phyloP scores from a whole-genome alignment of 768 basidiomycete genomes.

The Fomitopsis pulvina region DNA sequence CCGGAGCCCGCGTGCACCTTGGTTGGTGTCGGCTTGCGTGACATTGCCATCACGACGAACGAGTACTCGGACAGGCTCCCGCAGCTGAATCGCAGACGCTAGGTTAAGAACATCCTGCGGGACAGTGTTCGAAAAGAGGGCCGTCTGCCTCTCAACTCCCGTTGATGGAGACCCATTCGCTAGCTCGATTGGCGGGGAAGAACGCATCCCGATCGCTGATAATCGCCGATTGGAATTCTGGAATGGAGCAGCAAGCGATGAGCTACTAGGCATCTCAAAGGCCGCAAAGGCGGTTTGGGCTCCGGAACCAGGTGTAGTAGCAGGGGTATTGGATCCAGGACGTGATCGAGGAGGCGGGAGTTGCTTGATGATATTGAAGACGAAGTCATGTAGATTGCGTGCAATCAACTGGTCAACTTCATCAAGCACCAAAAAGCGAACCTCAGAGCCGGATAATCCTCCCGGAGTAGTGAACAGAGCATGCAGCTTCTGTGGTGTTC shows the following conservation, averaged over 20 bases:
- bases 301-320: conserved; percentile 25
- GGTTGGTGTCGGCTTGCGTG: conserved; percentile 57
- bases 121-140: conserved; percentile 96
- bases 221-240: conserved; percentile 43
- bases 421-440: conserved; percentile 91
- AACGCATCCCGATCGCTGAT: conserved; percentile 45
- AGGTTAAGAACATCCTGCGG: conserved; percentile 97
- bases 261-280: conserved; percentile 18
- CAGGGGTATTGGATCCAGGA: conserved; percentile 35
- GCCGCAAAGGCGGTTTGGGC: conserved; percentile 37
- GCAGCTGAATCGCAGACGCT: conserved; percentile 85
- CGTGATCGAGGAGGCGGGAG: conserved; percentile 84
- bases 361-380: conserved; percentile 88
- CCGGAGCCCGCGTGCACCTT: conserved; percentile 77
- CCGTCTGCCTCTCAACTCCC: conserved; percentile 77
- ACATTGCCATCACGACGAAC: conserved; percentile 89
- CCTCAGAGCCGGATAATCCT: conserved; percentile 74
- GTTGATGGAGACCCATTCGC: conserved; percentile 25
- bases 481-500: conserved; percentile 94
- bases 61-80: conserved; percentile 96
- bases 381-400: conserved; percentile 91
- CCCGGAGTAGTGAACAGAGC: conserved; percentile 81
- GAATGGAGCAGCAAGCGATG: conserved; percentile 27
- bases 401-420: conserved; percentile 98
- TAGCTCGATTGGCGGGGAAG: conserved; percentile 35